Evolutionary conservation across 768 basidiomycete genomes (phyloP).

Genomic region (Lanmaoa rubissima): DNA sequence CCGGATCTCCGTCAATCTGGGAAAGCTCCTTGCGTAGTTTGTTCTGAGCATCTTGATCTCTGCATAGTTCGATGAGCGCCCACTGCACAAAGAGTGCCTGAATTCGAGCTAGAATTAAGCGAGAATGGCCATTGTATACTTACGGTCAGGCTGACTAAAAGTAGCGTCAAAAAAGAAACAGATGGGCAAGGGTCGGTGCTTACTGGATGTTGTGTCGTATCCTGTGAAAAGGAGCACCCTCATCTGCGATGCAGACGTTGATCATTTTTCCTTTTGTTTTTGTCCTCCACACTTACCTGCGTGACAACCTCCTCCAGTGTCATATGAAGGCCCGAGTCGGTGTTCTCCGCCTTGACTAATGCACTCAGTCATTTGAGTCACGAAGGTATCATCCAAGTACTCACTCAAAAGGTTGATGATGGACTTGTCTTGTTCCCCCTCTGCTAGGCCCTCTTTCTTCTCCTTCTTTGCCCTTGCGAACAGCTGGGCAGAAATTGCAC

Average conservation of each 20-base stretch:
- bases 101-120: background rate
- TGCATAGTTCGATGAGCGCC: slow-evolving; percentile 55
- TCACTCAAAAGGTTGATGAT: slow-evolving; percentile 38
- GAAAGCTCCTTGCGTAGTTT: slow-evolving; percentile 52
- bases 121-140: background rate
- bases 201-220: slow-evolving; percentile 44
- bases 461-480: slow-evolving; percentile 34
- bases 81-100: slow-evolving; percentile 29
- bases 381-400: slow-evolving; percentile 1
- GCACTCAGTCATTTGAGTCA: background rate
- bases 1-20: slow-evolving; percentile 41
- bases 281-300: slow-evolving; percentile 18
- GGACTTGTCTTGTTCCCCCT: slow-evolving; percentile 34
- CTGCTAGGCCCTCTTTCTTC: slow-evolving; percentile 26
- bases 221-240: slow-evolving; percentile 40
- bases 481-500: slow-evolving; percentile 33
- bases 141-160: slow-evolving; percentile 28
- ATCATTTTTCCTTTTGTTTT: background rate
- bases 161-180: background rate
- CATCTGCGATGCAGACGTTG: slow-evolving; percentile 20
- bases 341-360: slow-evolving; percentile 39
- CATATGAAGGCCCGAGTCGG: slow-evolving; percentile 32
- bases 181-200: background rate
- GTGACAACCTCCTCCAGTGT: slow-evolving; percentile 41
- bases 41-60: slow-evolving; percentile 42